Conservation (phyloP, 1,139 yeast genomes). For the Sugiyamaella sp. region DNA sequence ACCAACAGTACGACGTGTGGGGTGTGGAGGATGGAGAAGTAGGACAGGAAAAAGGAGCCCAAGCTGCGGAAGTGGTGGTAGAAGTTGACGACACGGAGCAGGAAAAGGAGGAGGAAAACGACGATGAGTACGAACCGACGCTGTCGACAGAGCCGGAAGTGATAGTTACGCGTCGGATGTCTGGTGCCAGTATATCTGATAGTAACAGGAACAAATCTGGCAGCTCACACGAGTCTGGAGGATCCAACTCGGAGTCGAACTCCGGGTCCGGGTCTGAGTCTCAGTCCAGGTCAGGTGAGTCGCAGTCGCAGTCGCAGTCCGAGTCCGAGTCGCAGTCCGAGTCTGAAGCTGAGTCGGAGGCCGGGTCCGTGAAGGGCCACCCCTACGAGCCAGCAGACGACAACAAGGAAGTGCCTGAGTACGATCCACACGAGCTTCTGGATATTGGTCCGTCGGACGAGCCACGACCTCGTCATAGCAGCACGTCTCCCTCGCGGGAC, state of each 20-base stretch:
- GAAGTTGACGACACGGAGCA: neutral
- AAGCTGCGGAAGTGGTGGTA: neutral
- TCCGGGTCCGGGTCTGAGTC: neutral
- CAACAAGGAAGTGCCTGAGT: neutral
- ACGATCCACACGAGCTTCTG: neutral
- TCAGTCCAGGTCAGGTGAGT: neutral
- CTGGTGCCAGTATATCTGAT: too few relatives aligned
- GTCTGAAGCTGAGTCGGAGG: neutral
- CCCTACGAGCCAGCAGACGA: neutral
- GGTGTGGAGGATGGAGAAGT: too few relatives aligned
- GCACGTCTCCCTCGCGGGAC: neutral
- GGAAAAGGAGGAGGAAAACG: slow-evolving; percentile 1
- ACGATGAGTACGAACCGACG: slow-evolving; percentile 10
- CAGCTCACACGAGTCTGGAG: neutral
- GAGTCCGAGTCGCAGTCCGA: neutral
- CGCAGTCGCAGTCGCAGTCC: neutral
- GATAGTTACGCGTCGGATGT: neutral
- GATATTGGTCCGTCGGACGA: neutral
- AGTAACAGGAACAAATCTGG: neutral
- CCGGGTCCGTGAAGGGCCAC: neutral
- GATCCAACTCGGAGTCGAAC: neutral
- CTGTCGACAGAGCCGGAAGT: neutral
- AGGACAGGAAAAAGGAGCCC: neutral
- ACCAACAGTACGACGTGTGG: neutral
- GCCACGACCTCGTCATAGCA: neutral